Conservation (phyloP, 1,139 yeast genomes). For the Sugiyamaella paludigena region DNA sequence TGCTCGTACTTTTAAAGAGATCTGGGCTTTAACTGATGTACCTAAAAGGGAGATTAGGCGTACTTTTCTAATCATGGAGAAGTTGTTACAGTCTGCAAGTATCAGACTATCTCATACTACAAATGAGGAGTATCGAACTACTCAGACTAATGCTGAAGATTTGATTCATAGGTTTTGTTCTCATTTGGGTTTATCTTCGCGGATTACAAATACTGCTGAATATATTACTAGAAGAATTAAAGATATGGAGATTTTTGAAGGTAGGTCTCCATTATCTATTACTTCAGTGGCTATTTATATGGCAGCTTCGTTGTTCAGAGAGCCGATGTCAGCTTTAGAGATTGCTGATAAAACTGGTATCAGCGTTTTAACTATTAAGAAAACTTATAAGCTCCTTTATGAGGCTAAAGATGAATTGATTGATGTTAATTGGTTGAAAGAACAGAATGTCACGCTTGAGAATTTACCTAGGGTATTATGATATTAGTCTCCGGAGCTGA, state of each 20-base stretch:
- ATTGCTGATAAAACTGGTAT: conserved; percentile 97
- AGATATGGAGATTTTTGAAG: conserved; percentile 91
- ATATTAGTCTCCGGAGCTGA: too few species aligned
- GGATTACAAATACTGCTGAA: conserved; percentile 90
- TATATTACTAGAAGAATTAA: conserved; percentile 85
- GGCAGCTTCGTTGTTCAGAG: conserved; percentile 84
- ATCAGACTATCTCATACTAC: conserved; percentile 35
- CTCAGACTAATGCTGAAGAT: conserved; percentile 92
- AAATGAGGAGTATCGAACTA: conserved; percentile 52
- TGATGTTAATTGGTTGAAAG: conserved; percentile 72
- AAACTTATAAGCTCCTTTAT: conserved; percentile 80
- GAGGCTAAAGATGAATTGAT: conserved; percentile 70
- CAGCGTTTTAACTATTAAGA: conserved; percentile 94
- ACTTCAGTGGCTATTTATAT: conserved; percentile 97
- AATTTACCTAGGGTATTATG: conserved; percentile 47
- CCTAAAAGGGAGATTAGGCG: conserved; percentile 90
- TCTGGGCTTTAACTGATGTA: conserved; percentile 91
- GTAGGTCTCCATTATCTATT: conserved; percentile 94
- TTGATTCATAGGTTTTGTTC: conserved; percentile 95
- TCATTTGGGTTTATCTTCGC: conserved; percentile 81
- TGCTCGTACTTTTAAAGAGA: conserved; percentile 93
- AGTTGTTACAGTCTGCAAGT: conserved; percentile 48
- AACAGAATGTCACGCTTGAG: conserved; percentile 60
- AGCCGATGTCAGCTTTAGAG: conserved; percentile 59
- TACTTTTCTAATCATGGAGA: conserved; percentile 72